phyloP scores from a whole-genome alignment of 352 stramenopile genomes.

The Globisporangium rhizosaccharum region DNA sequence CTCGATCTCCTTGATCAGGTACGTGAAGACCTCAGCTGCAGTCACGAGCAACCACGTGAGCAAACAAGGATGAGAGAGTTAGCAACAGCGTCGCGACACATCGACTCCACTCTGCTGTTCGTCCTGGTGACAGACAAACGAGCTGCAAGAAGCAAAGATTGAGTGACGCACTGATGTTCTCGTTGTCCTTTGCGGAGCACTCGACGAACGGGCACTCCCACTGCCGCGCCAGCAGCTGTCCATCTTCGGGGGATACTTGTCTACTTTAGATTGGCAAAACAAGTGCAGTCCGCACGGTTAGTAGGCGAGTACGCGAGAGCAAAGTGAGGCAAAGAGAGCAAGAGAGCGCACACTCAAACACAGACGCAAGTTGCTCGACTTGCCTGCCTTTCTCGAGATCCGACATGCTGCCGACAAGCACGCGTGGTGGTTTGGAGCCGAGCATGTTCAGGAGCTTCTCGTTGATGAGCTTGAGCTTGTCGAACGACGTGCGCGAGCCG shows the following conservation, averaged over 20 bases:
- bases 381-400: slow-evolving; percentile 90
- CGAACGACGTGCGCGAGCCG: slow-evolving; percentile 89
- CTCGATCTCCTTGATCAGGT: slow-evolving; percentile 89
- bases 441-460: slow-evolving; percentile 93
- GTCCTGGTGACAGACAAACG: background rate
- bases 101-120: background rate
- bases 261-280: slow-evolving; percentile 18
- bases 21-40: slow-evolving; percentile 86
- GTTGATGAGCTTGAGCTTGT: slow-evolving; percentile 94
- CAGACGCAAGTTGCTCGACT: slow-evolving; percentile 17
- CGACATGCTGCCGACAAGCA: slow-evolving; percentile 94
- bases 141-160: background rate
- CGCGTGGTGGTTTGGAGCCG: slow-evolving; percentile 89
- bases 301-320: background rate
- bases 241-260: slow-evolving; percentile 82
- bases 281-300: background rate
- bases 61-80: too few relatives aligned
- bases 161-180: slow-evolving; percentile 81
- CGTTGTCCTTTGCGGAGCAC: slow-evolving; percentile 90
- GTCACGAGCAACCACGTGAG: background rate
- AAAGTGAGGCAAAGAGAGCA: background rate
- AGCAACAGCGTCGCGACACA: too few relatives aligned
- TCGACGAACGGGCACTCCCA: slow-evolving; percentile 94
- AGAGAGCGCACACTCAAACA: background rate
- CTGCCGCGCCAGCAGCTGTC: slow-evolving; percentile 82